Percentiles rank a stretch among this genome's conserved stretches.
phyloP scores from a whole-genome alignment of 495 filamentous ascomycete species.

The Chaetomium cochliodes region DNA sequence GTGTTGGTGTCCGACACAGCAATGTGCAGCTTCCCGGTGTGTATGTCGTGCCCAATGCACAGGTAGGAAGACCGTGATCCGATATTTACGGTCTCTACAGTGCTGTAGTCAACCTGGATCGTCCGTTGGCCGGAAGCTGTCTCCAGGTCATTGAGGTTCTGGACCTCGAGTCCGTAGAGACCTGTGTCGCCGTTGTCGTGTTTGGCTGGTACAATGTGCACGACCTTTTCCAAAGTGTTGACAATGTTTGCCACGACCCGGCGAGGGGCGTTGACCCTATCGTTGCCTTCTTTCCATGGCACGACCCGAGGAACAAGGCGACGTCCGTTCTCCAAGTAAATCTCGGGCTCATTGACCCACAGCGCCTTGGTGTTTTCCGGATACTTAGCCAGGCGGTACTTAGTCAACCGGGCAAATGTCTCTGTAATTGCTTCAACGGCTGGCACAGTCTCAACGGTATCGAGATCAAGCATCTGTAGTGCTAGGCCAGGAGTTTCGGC shows the following conservation, averaged over 20 bases:
- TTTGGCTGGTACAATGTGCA: conserved; percentile 30
- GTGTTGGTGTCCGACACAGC: conserved; percentile 35
- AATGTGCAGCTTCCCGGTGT: conserved; percentile 28
- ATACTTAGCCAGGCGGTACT: neutral
- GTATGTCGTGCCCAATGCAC: conserved; percentile 34
- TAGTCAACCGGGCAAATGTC: conserved; percentile 34
- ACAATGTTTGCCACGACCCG: conserved; percentile 34
- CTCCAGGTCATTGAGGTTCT: neutral
- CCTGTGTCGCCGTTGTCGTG: conserved; percentile 1
- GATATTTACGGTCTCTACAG: conserved; percentile 29
- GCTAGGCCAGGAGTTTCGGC: conserved; percentile 43
- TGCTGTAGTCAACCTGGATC: conserved; percentile 45
- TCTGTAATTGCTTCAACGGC: conserved; percentile 27
- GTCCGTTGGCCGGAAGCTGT: neutral
- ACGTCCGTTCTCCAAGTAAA: conserved; percentile 35
- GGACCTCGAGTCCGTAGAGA: conserved; percentile 26
- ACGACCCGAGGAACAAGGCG: conserved; percentile 41
- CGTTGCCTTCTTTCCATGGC: conserved; percentile 41
- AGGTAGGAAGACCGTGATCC: conserved; percentile 22
- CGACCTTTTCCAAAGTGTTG: conserved; percentile 33
- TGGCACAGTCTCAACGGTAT: conserved; percentile 20
- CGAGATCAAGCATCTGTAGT: conserved; percentile 46
- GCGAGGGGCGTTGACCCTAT: conserved; percentile 40
- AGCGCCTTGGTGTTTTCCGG: conserved; percentile 20
- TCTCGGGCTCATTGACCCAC: conserved; percentile 41